Evolutionary conservation across 1,284 basidiomycete genomes (phyloP).

Genomic region (Coniferiporia weirii): DNA sequence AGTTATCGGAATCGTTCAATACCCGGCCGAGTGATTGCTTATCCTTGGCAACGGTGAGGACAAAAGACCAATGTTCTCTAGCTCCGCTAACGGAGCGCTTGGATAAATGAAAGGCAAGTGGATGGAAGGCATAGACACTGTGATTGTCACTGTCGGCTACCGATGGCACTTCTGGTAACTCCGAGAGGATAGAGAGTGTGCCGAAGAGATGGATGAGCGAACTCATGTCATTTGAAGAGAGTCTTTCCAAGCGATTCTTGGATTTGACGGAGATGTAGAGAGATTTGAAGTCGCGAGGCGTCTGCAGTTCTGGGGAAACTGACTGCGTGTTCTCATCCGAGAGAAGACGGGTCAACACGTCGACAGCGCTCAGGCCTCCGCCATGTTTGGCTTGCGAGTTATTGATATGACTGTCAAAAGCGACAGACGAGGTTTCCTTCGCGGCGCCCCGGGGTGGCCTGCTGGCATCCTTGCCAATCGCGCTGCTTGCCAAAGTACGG

Average conservation of each 20-base stretch:
- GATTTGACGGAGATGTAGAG: constrained; percentile 32
- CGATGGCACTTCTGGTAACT: not conserved
- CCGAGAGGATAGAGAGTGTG: constrained; percentile 32
- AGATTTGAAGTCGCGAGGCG: constrained; percentile 30
- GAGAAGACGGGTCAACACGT: constrained; percentile 27
- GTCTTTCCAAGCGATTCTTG: constrained; percentile 23
- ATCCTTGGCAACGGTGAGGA: constrained; percentile 24
- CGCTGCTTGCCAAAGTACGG: not conserved
- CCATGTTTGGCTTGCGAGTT: not conserved
- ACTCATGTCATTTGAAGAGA: constrained; percentile 30
- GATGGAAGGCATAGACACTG: constrained; percentile 23
- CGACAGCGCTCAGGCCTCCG: constrained; percentile 21
- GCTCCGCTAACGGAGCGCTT: constrained; percentile 18
- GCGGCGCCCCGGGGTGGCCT: not conserved
- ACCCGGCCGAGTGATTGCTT: constrained; percentile 26
- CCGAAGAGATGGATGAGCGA: constrained; percentile 40
- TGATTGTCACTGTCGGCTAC: constrained; percentile 5
- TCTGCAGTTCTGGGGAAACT: constrained; percentile 22
- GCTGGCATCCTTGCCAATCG: not conserved
- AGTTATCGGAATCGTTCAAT: constrained; percentile 33
- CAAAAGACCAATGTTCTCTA: constrained; percentile 32
- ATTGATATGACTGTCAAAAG: not conserved
- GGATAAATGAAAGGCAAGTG: constrained; percentile 24
- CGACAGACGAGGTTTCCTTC: not conserved
- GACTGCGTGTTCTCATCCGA: constrained; percentile 24